phyloP scores from a whole-genome alignment of 2,329 filamentous ascomycete species.

The Epicoccum sorghinum region DNA sequence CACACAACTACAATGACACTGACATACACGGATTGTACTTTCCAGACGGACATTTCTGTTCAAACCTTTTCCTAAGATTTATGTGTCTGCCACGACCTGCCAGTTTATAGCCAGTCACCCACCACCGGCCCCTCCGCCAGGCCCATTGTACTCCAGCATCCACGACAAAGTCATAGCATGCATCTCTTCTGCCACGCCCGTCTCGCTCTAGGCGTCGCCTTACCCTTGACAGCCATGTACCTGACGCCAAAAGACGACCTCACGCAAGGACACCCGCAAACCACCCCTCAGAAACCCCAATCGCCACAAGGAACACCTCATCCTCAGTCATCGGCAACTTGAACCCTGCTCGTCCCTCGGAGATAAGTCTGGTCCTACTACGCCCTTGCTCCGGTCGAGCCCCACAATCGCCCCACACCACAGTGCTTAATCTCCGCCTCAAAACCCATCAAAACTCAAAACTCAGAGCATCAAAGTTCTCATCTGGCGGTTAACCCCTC shows the following conservation, averaged over 20 bases:
- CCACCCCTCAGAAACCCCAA: neutral
- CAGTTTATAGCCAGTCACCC: neutral
- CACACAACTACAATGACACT: neutral
- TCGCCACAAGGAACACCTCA: neutral
- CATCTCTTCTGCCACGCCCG: slow-evolving; percentile 10
- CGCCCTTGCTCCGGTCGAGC: too few relatives aligned
- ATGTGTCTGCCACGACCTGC: neutral
- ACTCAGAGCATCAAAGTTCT: too few relatives aligned
- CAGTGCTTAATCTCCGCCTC: too few relatives aligned
- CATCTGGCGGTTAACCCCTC: too few relatives aligned
- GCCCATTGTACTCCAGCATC: too few relatives aligned
- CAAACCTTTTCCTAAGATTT: neutral
- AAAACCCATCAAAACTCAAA: too few relatives aligned
- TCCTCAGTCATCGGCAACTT: neutral
- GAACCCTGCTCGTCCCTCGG: too few relatives aligned
- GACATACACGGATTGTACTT: neutral
- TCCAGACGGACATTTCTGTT: neutral
- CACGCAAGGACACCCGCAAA: neutral
- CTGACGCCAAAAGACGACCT: slow-evolving; percentile 8
- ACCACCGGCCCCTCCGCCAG: neutral
- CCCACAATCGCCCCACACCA: too few relatives aligned
- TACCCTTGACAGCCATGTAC: slow-evolving; percentile 9
- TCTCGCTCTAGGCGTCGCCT: slow-evolving; percentile 8
- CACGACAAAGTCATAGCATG: neutral
- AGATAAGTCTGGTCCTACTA: too few relatives aligned